Percentiles rank a stretch among this genome's conserved stretches.
phyloP scores from a whole-genome alignment of 257 asterid genomes.

The Solanum chmielewskii region DNA sequence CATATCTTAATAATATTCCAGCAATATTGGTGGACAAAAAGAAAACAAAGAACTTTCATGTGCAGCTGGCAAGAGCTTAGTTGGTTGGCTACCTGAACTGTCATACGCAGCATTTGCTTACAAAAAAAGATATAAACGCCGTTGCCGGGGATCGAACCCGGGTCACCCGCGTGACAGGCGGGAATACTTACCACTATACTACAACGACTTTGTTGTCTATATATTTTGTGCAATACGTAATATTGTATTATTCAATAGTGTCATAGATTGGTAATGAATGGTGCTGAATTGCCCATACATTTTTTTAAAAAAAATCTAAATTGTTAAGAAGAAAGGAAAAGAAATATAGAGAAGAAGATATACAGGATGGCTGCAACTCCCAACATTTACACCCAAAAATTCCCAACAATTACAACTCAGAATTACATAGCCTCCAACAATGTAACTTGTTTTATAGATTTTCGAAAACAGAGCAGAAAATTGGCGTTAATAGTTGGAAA shows the following conservation, averaged over 20 bases:
- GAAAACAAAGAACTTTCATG: too few species aligned
- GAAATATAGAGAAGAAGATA: background rate
- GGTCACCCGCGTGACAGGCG: constrained; percentile 97
- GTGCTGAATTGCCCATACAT: background rate
- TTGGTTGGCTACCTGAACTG: too few species aligned
- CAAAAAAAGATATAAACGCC: constrained; percentile 9
- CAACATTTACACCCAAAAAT: constrained; percentile 7
- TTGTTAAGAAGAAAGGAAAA: background rate
- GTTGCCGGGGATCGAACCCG: constrained; percentile 98
- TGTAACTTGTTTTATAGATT: background rate
- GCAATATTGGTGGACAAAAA: too few species aligned
- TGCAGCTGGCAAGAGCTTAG: too few species aligned
- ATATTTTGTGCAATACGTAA: accelerated
- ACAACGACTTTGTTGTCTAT: background rate
- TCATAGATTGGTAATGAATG: background rate
- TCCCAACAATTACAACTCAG: background rate
- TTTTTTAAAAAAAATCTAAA: background rate
- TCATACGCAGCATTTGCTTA: too few species aligned
- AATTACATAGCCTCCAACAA: background rate
- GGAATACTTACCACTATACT: constrained; percentile 84
- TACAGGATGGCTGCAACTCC: constrained; percentile 24
- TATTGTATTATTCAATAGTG: too few species aligned
- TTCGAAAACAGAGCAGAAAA: background rate
- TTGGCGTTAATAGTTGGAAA: background rate
- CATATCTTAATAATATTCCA: too few species aligned